These are phyloP conservation scores for Fusarium floridanum DNA, from an alignment of 2,329 filamentous ascomycete genomes.

Conservation along the genomic window DNA sequence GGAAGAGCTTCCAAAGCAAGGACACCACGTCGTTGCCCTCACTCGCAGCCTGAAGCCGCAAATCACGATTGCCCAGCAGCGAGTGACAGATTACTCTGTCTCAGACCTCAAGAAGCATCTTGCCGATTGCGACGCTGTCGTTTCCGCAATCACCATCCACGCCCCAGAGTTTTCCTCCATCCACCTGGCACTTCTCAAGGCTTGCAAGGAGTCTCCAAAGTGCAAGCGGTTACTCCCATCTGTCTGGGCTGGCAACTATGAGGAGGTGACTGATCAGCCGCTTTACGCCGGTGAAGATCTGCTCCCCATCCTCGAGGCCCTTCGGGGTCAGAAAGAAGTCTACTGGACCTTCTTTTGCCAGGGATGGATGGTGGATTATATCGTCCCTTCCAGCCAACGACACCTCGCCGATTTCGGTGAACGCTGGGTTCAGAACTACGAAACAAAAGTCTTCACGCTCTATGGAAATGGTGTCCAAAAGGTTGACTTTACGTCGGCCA, in stretches of 20 bases:
- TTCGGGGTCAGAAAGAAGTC: not conserved
- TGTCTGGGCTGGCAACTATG: constrained; percentile 1
- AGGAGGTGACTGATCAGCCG: constrained; percentile 7
- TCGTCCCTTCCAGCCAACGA: not conserved
- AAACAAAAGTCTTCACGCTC: not conserved
- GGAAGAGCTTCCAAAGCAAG: constrained; percentile 14
- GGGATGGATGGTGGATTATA: constrained; percentile 2
- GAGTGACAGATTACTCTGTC: constrained; percentile 9
- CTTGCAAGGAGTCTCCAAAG: constrained; percentile 6
- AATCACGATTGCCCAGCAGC: not conserved
- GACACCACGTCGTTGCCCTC: constrained; percentile 3
- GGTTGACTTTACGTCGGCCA: constrained; percentile 1
- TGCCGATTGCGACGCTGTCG: constrained; percentile 6
- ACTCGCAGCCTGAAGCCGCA: constrained; percentile 12
- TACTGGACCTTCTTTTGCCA: constrained; percentile 8
- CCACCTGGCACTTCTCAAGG: constrained; percentile 5
- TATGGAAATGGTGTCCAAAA: not conserved
- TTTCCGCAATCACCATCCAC: constrained; percentile 12
- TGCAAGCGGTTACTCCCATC: constrained; percentile 20
- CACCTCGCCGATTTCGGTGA: not conserved
- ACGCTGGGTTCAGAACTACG: not conserved
- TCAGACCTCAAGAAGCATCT: not conserved
- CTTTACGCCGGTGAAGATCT: not conserved
- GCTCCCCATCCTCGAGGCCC: not conserved
- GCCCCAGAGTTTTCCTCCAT: not conserved